Evolutionary conservation across 371 early-diverging fungal species (phyloP).

Genomic region (Rhizoclosmatium hyalinum): DNA sequence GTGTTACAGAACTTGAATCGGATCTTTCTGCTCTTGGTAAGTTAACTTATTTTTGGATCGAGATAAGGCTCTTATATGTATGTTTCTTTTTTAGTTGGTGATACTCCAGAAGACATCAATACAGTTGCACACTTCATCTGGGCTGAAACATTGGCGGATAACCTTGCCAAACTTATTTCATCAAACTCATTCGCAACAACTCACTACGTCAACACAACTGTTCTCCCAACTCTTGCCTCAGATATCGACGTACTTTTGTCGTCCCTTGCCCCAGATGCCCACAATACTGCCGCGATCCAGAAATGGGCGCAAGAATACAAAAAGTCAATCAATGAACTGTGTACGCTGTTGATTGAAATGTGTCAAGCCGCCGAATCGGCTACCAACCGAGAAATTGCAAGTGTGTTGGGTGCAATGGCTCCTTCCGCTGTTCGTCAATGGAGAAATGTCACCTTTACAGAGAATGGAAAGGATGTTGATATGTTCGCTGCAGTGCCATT

Average conservation of each 20-base stretch:
- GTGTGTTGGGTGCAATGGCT: slow-evolving; percentile 63
- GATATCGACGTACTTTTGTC: slow-evolving; percentile 56
- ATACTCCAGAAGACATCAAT: slow-evolving; percentile 58
- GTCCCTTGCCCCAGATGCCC: slow-evolving; percentile 3
- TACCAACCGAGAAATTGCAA: slow-evolving; percentile 71
- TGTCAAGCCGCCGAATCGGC: slow-evolving; percentile 62
- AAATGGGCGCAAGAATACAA: slow-evolving; percentile 35
- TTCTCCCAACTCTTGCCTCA: slow-evolving; percentile 66
- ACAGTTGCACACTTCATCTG: slow-evolving; percentile 69
- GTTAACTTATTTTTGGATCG: slow-evolving; percentile 2
- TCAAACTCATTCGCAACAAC: slow-evolving; percentile 74
- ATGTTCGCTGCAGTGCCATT: slow-evolving; percentile 27
- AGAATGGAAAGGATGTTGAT: neutral
- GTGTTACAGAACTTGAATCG: slow-evolving; percentile 65
- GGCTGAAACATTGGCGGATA: slow-evolving; percentile 69
- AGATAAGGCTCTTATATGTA: neutral
- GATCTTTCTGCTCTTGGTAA: slow-evolving; percentile 69
- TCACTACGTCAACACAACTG: slow-evolving; percentile 69
- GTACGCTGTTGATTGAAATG: slow-evolving; percentile 43
- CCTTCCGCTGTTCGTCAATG: slow-evolving; percentile 40
- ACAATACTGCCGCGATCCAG: neutral
- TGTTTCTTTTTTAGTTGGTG: slow-evolving; percentile 24
- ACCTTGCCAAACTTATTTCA: slow-evolving; percentile 70
- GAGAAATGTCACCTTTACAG: neutral
- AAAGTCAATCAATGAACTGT: slow-evolving; percentile 21